phyloP scores from a whole-genome alignment of 495 filamentous ascomycete genomes.

The Cudoniella acicularis region DNA sequence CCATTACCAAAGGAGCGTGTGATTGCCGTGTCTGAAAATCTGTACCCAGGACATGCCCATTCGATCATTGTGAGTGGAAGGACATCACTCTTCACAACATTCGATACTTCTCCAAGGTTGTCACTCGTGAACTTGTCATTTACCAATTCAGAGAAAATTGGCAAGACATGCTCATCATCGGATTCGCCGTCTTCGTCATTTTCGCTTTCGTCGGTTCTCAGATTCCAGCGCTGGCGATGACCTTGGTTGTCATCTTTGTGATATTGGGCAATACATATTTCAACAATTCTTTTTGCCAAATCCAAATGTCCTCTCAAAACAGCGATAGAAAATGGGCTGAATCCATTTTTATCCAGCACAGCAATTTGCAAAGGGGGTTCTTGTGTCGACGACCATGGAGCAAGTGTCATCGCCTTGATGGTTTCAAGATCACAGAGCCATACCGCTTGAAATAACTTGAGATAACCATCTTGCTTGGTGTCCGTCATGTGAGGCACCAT shows the following conservation, averaged over 20 bases:
- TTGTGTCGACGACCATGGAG: conserved; percentile 33
- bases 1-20: background rate
- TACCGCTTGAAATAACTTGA: conserved; percentile 62
- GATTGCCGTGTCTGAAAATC: background rate
- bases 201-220: conserved; percentile 30
- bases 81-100: conserved; percentile 55
- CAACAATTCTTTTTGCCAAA: conserved; percentile 58
- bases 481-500: conserved; percentile 46
- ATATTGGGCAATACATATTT: conserved; percentile 65
- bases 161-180: conserved; percentile 55
- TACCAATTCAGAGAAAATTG: conserved; percentile 31
- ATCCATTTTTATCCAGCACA: conserved; percentile 39
- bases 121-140: conserved; percentile 66
- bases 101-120: conserved; percentile 60
- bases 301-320: conserved; percentile 57
- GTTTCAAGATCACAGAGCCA: conserved; percentile 62
- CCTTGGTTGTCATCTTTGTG: conserved; percentile 37
- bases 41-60: conserved; percentile 17
- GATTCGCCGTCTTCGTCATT: conserved; percentile 48
- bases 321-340: conserved; percentile 61
- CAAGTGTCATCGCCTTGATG: conserved; percentile 47
- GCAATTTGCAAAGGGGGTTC: conserved; percentile 60
- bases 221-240: conserved; percentile 43
- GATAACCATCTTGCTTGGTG: conserved; percentile 48
- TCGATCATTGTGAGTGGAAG: conserved; percentile 45